Conservation (phyloP, 148 eudicot species). For the Vaccinium corymbosum region DNA sequence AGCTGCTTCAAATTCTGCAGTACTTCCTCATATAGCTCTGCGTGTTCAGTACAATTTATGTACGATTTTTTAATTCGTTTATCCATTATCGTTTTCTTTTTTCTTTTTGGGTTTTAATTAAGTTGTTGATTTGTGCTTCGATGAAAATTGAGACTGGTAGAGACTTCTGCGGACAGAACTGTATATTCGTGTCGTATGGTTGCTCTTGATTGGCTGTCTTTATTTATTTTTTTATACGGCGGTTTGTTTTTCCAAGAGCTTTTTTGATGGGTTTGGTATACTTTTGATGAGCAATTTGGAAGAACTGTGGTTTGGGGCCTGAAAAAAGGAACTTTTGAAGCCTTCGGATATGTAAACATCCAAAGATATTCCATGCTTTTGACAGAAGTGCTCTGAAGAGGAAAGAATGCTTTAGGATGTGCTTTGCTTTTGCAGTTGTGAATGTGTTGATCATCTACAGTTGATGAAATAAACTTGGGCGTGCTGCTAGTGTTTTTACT, state of each 20-base stretch:
- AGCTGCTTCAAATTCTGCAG: neutral
- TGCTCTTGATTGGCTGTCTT: neutral
- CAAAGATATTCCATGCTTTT: slow-evolving; percentile 14
- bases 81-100: neutral
- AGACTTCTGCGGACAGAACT: neutral
- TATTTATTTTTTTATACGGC: neutral
- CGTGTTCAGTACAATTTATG: neutral
- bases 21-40: neutral
- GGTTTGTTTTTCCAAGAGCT: neutral
- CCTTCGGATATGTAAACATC: slow-evolving; percentile 6
- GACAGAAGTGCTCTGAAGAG: neutral
- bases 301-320: neutral
- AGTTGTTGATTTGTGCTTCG: neutral
- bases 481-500: too few relatives aligned
- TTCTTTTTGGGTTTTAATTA: neutral
- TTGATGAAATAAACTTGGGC: neutral
- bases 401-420: neutral
- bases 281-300: slow-evolving; percentile 15
- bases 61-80: neutral
- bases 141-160: neutral
- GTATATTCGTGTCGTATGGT: neutral
- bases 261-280: slow-evolving; percentile 19
- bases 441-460: neutral
- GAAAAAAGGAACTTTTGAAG: neutral
- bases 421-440: neutral